Conservation (phyloP, 768 basidiomycete genomes). For the Clitopilus hobsonii region DNA sequence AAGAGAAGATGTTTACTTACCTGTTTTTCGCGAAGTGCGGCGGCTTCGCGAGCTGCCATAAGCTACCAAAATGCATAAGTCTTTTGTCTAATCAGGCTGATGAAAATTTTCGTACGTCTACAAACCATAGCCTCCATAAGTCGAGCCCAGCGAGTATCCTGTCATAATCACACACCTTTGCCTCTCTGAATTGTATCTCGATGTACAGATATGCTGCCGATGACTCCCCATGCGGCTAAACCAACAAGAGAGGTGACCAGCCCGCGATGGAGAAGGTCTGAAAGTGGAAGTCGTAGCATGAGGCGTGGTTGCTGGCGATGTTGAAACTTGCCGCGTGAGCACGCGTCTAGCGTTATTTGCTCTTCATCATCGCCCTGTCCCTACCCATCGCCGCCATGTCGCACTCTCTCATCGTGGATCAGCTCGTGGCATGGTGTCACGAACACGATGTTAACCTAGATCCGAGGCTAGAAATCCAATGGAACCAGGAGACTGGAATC, state of each 20-base stretch:
- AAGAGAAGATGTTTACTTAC: constrained; percentile 14
- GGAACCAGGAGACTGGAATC: constrained; percentile 20
- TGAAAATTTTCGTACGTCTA: constrained; percentile 23
- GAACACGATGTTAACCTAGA: constrained; percentile 43
- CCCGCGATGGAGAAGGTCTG: constrained; percentile 50
- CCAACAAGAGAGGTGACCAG: constrained; percentile 51
- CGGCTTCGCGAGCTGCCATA: constrained; percentile 26
- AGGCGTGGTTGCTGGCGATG: not conserved
- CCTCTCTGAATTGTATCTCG: constrained; percentile 48
- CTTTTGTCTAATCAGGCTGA: constrained; percentile 1
- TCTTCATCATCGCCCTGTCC: not conserved
- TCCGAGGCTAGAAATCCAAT: constrained; percentile 31
- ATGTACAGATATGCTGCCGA: constrained; percentile 48
- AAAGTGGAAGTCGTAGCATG: constrained; percentile 24
- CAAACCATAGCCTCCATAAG: constrained; percentile 8
- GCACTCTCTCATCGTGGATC: constrained; percentile 14
- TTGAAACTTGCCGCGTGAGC: not conserved
- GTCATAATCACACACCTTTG: constrained; percentile 37
- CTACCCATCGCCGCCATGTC: not conserved
- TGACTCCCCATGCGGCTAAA: constrained; percentile 48
- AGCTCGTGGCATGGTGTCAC: constrained; percentile 45
- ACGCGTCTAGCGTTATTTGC: constrained; percentile 1
- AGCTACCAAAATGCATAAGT: constrained; percentile 18
- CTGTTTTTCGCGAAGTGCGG: constrained; percentile 20
- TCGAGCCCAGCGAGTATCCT: not conserved